These are phyloP conservation scores for Neurospora sp. DNA, from an alignment of 495 filamentous ascomycete species.

Conservation along the genomic window DNA sequence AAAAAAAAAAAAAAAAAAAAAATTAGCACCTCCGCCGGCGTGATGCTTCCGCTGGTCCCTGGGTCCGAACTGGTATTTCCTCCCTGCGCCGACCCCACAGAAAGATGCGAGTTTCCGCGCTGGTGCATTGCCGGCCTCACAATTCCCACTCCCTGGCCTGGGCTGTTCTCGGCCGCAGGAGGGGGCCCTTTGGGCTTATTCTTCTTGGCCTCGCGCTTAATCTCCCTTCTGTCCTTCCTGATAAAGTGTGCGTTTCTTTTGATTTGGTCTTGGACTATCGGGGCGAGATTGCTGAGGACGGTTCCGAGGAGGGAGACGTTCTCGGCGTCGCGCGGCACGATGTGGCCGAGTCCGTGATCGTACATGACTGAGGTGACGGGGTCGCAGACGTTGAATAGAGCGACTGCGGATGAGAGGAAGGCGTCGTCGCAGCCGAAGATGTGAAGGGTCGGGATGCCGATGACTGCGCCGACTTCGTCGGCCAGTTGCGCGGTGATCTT, in stretches of 20 bases:
- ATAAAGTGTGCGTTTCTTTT: background rate
- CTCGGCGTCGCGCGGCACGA: constrained; percentile 40
- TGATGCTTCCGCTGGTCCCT: background rate
- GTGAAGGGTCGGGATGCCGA: constrained; percentile 46
- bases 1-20: background rate
- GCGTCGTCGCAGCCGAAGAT: constrained; percentile 47
- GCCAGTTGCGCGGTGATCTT: constrained; percentile 28
- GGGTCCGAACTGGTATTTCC: background rate
- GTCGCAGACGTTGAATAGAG: constrained; percentile 48
- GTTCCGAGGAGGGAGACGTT: constrained; percentile 33
- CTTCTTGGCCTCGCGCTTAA: background rate
- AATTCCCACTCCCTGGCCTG: background rate
- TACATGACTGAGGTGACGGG: constrained; percentile 38
- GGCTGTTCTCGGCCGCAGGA: background rate
- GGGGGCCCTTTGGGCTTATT: background rate
- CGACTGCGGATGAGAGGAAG: constrained; percentile 40
- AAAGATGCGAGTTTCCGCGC: background rate
- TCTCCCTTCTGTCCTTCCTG: background rate
- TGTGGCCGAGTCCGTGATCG: constrained; percentile 48
- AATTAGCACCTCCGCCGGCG: background rate
- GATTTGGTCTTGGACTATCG: constrained; percentile 16
- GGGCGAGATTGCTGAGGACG: constrained; percentile 17
- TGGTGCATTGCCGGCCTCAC: background rate
- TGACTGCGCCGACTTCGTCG: constrained; percentile 37
- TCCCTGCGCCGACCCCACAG: background rate